Percentiles rank a stretch among this genome's conserved stretches.
Conservation (phyloP, 106 monocot genomes). For the Acorus calamus region DNA sequence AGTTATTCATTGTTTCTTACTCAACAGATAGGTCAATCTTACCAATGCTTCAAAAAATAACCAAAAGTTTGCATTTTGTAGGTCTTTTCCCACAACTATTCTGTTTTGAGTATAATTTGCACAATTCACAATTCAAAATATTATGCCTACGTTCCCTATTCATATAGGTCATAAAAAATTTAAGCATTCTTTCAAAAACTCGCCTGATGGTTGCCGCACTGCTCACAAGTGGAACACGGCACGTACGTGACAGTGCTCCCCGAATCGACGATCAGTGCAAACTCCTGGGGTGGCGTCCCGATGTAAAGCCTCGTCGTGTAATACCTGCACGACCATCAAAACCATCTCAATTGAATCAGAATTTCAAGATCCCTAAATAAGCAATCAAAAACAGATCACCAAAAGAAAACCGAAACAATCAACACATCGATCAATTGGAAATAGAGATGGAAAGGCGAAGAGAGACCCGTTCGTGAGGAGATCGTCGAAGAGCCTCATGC, state of each 20-base stretch:
- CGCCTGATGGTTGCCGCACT: conserved; percentile 70
- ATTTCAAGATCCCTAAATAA: background rate
- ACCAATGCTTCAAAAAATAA: too few species aligned
- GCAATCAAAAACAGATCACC: background rate
- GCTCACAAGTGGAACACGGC: conserved; percentile 56
- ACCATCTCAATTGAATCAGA: background rate
- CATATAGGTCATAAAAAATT: too few species aligned
- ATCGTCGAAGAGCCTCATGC: conserved; percentile 68
- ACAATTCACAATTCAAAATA: too few species aligned
- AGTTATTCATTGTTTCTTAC: too few species aligned
- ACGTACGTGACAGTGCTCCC: conserved; percentile 79
- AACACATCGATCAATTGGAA: background rate
- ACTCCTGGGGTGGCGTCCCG: conserved; percentile 66
- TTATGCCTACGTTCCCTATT: too few species aligned
- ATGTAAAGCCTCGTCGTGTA: conserved; percentile 58
- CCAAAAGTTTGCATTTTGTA: too few species aligned
- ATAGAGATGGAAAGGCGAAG: background rate
- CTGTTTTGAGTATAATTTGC: too few species aligned
- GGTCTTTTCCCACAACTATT: too few species aligned
- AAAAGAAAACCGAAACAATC: background rate
- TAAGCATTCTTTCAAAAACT: background rate
- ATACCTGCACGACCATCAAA: conserved; percentile 31
- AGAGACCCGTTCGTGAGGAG: conserved; percentile 70
- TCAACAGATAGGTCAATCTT: too few species aligned
- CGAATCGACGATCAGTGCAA: conserved; percentile 66